Base-by-base conservation (phyloP, 2,329 filamentous ascomycete genomes). In the Ceratocystis eucalypticola region DNA sequence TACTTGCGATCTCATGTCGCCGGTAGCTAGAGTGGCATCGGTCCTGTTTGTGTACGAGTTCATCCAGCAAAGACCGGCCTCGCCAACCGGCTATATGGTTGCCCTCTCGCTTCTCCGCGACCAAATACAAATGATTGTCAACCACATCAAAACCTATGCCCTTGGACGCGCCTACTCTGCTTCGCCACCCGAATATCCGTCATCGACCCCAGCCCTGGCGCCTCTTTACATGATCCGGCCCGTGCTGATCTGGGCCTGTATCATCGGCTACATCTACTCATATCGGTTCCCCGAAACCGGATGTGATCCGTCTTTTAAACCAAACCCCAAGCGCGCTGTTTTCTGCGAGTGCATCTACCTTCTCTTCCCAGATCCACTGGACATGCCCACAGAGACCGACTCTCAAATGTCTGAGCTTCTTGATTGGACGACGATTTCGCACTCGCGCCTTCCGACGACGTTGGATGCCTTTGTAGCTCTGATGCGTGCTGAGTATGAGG, bases 311-410 rank as follows among this genome's bases (percentile, higher is more conserved):
- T 61, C 66, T 5, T 61, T 59, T 15, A 62, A 65, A 20, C 66
- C 66, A 15, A 61, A 45, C 2, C 66, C 64, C 12, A 64, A 68
- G 46, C 59, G 66, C 7, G 64, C 66, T 1, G 61, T 68, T 8
- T 68, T 68, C 41, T 68, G 66, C 48, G 66, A 68, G 20, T 68
- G 66, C 44, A 48, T 68, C 17, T 64, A 50, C 37, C 66, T 68
- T 20, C 41, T 68, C 7, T 68, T 68, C 50, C 28, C 64, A 2
- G 61, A 64, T 12, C 28, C 64, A 17, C 25, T 33, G 3, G 66
- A 66, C 37, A n/a, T 62, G 15, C 66, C 64, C 1, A 64, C 30
- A 8, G 17, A n/a, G 10, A 44, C 37, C 15, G 66, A 68, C 46
- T 61, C 41, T n/a, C 64, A 28, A 33, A 68, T 68, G 66, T 59